phyloP scores from a whole-genome alignment of 306 rosid genomes.

The Sphenostylis stenocarpa region DNA sequence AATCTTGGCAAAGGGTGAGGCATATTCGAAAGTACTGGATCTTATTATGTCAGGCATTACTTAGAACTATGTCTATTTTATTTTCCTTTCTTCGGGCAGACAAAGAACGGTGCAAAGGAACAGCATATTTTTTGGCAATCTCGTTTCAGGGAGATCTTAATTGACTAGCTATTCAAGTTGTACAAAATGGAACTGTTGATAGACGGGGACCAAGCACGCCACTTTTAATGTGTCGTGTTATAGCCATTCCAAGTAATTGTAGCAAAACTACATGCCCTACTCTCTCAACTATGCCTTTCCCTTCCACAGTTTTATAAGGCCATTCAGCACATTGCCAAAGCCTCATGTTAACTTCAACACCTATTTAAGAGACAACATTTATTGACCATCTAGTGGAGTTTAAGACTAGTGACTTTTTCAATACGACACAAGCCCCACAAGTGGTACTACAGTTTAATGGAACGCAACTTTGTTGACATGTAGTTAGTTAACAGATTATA shows the following conservation, averaged over 20 bases:
- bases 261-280: conserved; percentile 8
- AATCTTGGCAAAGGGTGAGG: conserved; percentile 27
- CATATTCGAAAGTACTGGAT: conserved; percentile 40
- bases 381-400: conserved; percentile 3
- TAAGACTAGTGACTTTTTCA: conserved; percentile 21
- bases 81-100: conserved; percentile 51
- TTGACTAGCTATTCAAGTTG: conserved; percentile 35
- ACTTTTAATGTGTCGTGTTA: conserved; percentile 32
- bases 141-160: conserved; percentile 38
- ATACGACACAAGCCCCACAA: conserved; percentile 30
- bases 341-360: conserved; percentile 13
- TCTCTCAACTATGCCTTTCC: conserved; percentile 30
- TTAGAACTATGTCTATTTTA: conserved; percentile 41
- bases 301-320: conserved; percentile 19
- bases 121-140: conserved; percentile 42
- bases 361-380: conserved; percentile 1
- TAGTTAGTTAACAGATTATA: conserved; percentile 33
- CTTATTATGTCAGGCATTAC: conserved; percentile 43
- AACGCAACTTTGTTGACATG: conserved; percentile 33
- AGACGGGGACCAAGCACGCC: conserved; percentile 37
- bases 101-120: conserved; percentile 48
- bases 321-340: conserved; percentile 6
- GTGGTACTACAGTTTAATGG: conserved; percentile 25
- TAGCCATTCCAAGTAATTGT: conserved; percentile 27
- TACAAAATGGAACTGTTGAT: conserved; percentile 38